These are phyloP conservation scores for Cyclotella choctawhatcheeana DNA, from an alignment of 108 stramenopile species.

Conservation along the genomic window DNA sequence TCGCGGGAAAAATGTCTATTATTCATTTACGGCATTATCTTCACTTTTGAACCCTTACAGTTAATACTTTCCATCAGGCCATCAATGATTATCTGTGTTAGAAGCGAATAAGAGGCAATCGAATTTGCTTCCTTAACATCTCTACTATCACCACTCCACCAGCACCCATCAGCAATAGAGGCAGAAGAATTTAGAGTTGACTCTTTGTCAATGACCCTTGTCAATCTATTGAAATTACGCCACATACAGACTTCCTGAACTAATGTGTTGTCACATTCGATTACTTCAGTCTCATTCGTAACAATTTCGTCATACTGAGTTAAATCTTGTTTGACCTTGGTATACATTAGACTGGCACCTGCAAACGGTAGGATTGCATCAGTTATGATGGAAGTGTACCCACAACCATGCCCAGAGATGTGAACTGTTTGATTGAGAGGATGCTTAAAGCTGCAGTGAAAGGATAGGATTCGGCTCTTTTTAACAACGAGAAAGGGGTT, in stretches of 20 bases:
- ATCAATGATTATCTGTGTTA: constrained; percentile 49
- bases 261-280: constrained; percentile 13
- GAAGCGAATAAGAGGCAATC: constrained; percentile 34
- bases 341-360: background rate
- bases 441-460: constrained; percentile 57
- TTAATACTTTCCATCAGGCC: constrained; percentile 50
- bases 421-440: constrained; percentile 48
- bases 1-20: background rate
- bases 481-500: background rate
- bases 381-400: constrained; percentile 19
- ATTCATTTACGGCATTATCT: background rate
- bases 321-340: constrained; percentile 32
- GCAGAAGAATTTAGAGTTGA: background rate
- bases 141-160: constrained; percentile 18
- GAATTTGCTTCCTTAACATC: constrained; percentile 34
- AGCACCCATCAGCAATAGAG: background rate
- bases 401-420: constrained; percentile 27
- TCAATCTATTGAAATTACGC: constrained; percentile 32
- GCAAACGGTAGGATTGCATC: constrained; percentile 51
- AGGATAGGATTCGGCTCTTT: constrained; percentile 37
- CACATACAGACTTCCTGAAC: constrained; percentile 60
- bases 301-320: constrained; percentile 31
- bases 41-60: constrained; percentile 11
- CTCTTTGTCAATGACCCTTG: constrained; percentile 30
- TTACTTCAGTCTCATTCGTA: constrained; percentile 5